Evolutionary conservation across 169 alveolate genomes (phyloP), one percentile per base, ranked within the genome.

Genomic region (Amoebophrya sp.): DNA sequence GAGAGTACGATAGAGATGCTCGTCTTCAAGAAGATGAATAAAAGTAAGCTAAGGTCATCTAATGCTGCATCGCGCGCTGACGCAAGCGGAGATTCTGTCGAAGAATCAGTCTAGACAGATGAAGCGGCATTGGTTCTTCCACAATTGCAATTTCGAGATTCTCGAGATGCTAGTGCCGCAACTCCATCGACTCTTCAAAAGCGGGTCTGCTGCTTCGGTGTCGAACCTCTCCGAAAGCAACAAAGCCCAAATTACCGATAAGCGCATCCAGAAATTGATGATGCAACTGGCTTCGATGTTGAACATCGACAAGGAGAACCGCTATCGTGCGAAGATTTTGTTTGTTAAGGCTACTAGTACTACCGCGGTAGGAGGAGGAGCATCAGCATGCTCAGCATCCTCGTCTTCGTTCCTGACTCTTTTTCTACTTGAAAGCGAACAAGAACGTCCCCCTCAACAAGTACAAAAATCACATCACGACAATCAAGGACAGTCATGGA

Each of bases 61-160:
- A n/a, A n/a, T n/a, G 36, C 83, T 65, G 39, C 83, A 65, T 36
- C 83, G 83, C 36, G 83, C 83, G 36, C 83, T 65, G 83, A 26
- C 38, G 39, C 83, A 65, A 36, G 83, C 83, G 83, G 83, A 65
- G 83, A 65, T 65, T 26, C 26, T 65, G 83, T 65, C 83, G 39
- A 65, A 65, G 83, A 26, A 6, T 6, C 2, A 65, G 26, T 36
- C 18, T 29, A 65, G 26, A 26, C 83, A 65, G 36, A 65, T 65
- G 83, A 1, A 65, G 83, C 2, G n/a, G 83, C 83, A 65, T 36
- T 65, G 83, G 83, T 65, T 65, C 83, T 65, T 65, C 83, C 83
- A 65, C 83, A 65, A 65, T 36, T 65, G 83, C 83, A 65, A 65
- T 36, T 65, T 65, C 83, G 83, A 65, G 83, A 65, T 65, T 36